phyloP scores from a whole-genome alignment of 1,284 basidiomycete genomes.

The Ganoderma meredithae region DNA sequence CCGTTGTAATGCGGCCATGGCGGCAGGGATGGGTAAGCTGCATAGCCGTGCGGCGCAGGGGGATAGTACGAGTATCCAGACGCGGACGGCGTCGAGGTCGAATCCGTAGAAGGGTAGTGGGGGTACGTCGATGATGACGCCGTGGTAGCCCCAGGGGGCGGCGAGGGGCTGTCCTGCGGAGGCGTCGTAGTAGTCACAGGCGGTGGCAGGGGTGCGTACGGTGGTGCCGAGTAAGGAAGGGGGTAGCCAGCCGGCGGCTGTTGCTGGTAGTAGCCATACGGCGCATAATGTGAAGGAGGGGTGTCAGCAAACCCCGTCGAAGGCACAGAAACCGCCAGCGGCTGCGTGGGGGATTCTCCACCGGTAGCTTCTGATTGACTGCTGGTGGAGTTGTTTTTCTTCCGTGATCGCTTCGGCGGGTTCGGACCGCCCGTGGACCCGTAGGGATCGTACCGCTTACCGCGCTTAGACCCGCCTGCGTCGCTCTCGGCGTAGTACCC shows the following conservation, averaged over 20 bases:
- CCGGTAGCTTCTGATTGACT: slow-evolving; percentile 34
- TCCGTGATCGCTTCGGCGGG: slow-evolving; percentile 41
- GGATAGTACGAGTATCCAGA: slow-evolving; percentile 28
- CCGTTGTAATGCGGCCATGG: slow-evolving; percentile 37
- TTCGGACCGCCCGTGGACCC: slow-evolving; percentile 26
- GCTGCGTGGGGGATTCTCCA: slow-evolving; percentile 32
- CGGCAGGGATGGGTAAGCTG: slow-evolving; percentile 28
- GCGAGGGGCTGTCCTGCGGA: slow-evolving; percentile 38
- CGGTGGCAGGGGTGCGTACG: slow-evolving; percentile 34
- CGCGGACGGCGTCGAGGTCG: slow-evolving; percentile 11
- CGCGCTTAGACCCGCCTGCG: slow-evolving; percentile 47
- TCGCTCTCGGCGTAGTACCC: slow-evolving; percentile 57
- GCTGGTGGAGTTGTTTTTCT: slow-evolving; percentile 38
- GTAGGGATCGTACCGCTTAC: slow-evolving; percentile 64
- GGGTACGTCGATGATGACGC: slow-evolving; percentile 27
- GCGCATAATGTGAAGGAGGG: slow-evolving; percentile 29
- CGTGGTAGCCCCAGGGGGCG: slow-evolving; percentile 26
- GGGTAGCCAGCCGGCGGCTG: slow-evolving; percentile 27
- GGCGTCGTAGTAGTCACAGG: slow-evolving; percentile 33
- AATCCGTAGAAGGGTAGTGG: slow-evolving; percentile 22
- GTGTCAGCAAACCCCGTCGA: slow-evolving; percentile 35
- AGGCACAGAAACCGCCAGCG: slow-evolving; percentile 32
- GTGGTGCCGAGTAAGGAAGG: slow-evolving; percentile 35
- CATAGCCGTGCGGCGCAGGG: slow-evolving; percentile 29
- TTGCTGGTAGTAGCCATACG: slow-evolving; percentile 39